Conservation (phyloP, 441 rosid species). For the Populus trichocarpa region DNA sequence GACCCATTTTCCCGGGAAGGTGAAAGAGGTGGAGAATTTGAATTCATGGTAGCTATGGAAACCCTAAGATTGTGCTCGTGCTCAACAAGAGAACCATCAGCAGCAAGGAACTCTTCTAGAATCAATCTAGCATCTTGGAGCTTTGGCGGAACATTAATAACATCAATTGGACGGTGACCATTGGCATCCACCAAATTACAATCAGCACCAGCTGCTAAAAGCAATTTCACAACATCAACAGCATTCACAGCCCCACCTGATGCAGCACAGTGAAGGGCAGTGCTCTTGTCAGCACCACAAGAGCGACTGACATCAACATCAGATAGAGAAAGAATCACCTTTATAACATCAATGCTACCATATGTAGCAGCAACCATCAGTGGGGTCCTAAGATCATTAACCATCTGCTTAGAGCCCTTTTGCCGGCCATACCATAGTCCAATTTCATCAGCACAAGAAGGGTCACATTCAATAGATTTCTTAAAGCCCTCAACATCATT, state of each 20-base stretch:
- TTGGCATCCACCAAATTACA: slow-evolving; percentile 30
- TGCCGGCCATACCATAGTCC: slow-evolving; percentile 63
- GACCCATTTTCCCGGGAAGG: no score
- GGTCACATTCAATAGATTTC: slow-evolving; percentile 22
- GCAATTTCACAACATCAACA: slow-evolving; percentile 35
- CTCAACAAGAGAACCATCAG: slow-evolving; percentile 40
- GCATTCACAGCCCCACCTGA: slow-evolving; percentile 45
- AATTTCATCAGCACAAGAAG: slow-evolving; percentile 29
- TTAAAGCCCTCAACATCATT: slow-evolving; percentile 48
- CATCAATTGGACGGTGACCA: slow-evolving; percentile 9
- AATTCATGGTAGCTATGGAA: slow-evolving; percentile 8
- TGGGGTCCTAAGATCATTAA: slow-evolving; percentile 39
- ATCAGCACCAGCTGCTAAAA: slow-evolving; percentile 45
- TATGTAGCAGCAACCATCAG: slow-evolving; percentile 60
- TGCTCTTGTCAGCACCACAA: slow-evolving; percentile 39
- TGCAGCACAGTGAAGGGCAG: slow-evolving; percentile 56
- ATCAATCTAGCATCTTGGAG: slow-evolving; percentile 15
- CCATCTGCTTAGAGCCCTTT: slow-evolving; percentile 41
- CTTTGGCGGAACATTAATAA: slow-evolving; percentile 33
- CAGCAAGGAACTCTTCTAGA: slow-evolving; percentile 44
- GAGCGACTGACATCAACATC: slow-evolving; percentile 33
- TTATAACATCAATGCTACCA: slow-evolving; percentile 53
- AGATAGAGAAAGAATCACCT: slow-evolving; percentile 39
- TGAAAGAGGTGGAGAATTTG: neutral
- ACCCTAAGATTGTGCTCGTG: slow-evolving; percentile 31